phyloP scores from a whole-genome alignment of 2,329 filamentous ascomycete species.

The Neofusicoccum laricinum region DNA sequence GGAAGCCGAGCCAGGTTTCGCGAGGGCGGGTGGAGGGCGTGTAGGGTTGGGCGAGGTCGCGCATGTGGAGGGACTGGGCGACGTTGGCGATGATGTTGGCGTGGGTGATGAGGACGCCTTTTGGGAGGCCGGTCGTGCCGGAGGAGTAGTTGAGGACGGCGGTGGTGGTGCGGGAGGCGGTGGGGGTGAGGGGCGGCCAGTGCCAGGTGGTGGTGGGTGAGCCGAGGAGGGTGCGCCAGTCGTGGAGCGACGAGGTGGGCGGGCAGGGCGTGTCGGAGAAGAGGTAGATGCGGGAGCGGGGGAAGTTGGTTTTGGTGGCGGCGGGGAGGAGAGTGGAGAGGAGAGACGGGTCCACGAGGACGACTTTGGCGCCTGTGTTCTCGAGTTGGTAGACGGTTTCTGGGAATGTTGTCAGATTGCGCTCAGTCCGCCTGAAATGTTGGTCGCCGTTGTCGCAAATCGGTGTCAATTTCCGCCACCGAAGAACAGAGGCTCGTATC shows the following conservation, averaged over 20 bases:
- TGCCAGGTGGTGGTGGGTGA: conserved; percentile 40
- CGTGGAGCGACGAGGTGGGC: conserved; percentile 33
- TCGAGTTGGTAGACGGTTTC: conserved; percentile 53
- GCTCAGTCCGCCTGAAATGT: too few species aligned
- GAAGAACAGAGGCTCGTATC: background rate
- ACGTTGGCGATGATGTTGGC: conserved; percentile 42
- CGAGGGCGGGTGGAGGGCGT: conserved; percentile 20
- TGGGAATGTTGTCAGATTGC: conserved; percentile 20
- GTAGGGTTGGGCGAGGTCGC: conserved; percentile 32
- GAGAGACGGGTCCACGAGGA: conserved; percentile 50
- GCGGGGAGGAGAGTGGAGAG: conserved; percentile 46
- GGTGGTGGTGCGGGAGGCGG: conserved; percentile 33
- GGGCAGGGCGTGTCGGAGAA: conserved; percentile 44
- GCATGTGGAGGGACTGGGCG: conserved; percentile 39
- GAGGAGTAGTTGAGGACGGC: conserved; percentile 29
- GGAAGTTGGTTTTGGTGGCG: conserved; percentile 40
- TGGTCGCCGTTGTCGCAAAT: too few species aligned
- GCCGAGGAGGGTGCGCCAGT: conserved; percentile 44
- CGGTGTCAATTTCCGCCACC: too few species aligned
- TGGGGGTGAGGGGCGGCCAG: conserved; percentile 40
- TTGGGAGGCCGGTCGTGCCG: conserved; percentile 44
- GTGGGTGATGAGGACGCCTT: conserved; percentile 45
- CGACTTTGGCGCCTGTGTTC: conserved; percentile 49
- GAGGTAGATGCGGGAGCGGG: conserved; percentile 45
- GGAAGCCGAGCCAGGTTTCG: conserved; percentile 36